Evolutionary conservation across 2,329 filamentous ascomycete genomes (phyloP), one percentile per base, ranked within the genome.

Genomic region (Ramularia endophylla): DNA sequence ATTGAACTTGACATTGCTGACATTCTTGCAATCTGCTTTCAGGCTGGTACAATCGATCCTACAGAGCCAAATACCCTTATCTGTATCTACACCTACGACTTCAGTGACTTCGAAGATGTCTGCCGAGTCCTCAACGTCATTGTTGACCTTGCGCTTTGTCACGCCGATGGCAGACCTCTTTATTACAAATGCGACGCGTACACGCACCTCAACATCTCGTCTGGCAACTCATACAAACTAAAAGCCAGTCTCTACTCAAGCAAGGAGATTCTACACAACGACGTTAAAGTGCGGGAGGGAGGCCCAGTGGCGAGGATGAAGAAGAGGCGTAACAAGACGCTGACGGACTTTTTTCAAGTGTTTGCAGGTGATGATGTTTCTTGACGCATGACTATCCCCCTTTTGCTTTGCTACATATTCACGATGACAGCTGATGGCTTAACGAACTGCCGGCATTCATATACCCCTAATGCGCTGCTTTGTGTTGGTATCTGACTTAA

Each of bases 61-160:
- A 11, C 33, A 0, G 38, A 51, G 13, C 55, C 64, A 17, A 70
- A 63, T 31, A 51, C 44, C 3, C 64, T 92, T 30, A 78, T 94
- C 18, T 89, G 84, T 51, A 69, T 94, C 6, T 94, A 94, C 61
- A 94, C 86, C 4, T 67, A 70, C 30, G 79, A 94, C 60, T 92
- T 88, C 57, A 68, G 68, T 19, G 80, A 94, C 57, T 71, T 66
- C 38, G 66, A 72, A 3, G 86, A 94, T 57, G 75, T 94, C 5
- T 72, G 70, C 19, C 73, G 83, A 31, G 83, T 94, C 3, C 65
- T 90, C 28, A 58, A 69, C 43, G 74, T 69, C 50, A 62, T 94
- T 47, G 41, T 49, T 11, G 69, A 79, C 41, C 66, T 88, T 43
- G 78, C 74, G 6, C 65, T 92, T 27, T 69, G 83, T 12, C 53